Evolutionary conservation across 140 eudicot species (phyloP).

Genomic region (Erigeron philadelphicus): DNA sequence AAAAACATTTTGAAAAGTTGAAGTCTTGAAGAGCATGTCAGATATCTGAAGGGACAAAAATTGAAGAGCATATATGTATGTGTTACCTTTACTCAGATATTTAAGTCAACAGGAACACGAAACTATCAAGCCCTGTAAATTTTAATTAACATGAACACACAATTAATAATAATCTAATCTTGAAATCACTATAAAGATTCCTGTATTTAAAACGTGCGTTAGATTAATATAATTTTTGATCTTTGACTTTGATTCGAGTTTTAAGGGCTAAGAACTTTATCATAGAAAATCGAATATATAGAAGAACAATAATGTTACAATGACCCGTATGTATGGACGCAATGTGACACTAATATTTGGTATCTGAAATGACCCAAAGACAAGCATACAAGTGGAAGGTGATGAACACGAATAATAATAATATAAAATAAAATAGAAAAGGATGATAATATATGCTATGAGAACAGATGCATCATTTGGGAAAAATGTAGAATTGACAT

Average conservation of each 20-base stretch:
- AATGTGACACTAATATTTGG: not conserved
- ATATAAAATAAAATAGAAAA: constrained; percentile 16
- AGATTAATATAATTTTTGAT: not conserved
- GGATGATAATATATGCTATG: constrained; percentile 17
- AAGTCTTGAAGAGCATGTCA: not conserved
- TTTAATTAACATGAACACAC: not conserved
- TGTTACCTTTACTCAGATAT: not conserved
- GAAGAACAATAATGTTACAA: not conserved
- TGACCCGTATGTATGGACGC: not conserved
- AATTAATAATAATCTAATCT: not conserved
- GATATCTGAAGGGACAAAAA: too few relatives aligned
- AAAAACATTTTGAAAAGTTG: not conserved
- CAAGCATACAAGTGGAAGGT: constrained; percentile 18
- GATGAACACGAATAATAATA: constrained; percentile 18
- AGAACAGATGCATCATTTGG: constrained; percentile 25
- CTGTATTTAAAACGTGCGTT: too few relatives aligned
- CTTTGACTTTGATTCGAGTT: constrained; percentile 13
- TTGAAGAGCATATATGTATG: not conserved
- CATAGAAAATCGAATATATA: not conserved
- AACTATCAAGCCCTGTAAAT: not conserved
- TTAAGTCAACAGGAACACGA: not conserved
- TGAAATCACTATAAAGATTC: too few relatives aligned
- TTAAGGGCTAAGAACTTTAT: not conserved
- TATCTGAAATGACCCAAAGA: not conserved
- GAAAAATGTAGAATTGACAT: not conserved